Base-by-base conservation (phyloP, 2,329 filamentous ascomycete species). In the Diaporthe longicolla region DNA sequence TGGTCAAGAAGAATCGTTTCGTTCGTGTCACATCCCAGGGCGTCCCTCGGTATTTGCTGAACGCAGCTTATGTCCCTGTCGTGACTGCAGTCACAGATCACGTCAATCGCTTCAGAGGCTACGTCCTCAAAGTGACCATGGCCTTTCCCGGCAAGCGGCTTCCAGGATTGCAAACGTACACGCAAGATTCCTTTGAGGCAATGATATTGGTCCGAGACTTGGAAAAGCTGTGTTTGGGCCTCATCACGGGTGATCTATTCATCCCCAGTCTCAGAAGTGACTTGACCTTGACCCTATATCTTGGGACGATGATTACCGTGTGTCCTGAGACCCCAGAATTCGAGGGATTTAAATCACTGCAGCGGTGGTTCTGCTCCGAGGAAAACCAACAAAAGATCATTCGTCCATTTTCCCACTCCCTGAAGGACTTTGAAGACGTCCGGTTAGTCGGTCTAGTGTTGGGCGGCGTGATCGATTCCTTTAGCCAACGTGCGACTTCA, bases 21-120 rank as follows among this genome's bases (percentile, higher is more conserved):
- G 58, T 63, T 17, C 15, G 5, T 1, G 15, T 63, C 37, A 63
- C 1, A 40, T 63, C 24, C 24, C 8, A 3, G 7, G 58, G 37
- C 1, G 3, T 45, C 4, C 40, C 37, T 4, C 0, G 19, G 1
- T 29, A 3, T 6, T 17, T 61, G 15, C 6, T 45, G 11, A 19
- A 5, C 7, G 19, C 35, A 4, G 9, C 1, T 43, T 1, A 3
- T 13, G 0, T 43, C 3, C 37, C n/a, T 0, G 11, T 63, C 24
- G 58, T 63, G n/a, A 45, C 58, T 4, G n/a, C 7, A 13, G 21
- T 45, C 4, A 2, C 1, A 21, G 37, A 63, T 2, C 58, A 45
- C n/a, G 40, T 45, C 15, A 19, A 15, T 0, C n/a, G 1, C 21
- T 63, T 63, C 58, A 45, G 21, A 21, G 58, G 58, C 1, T 63